Evolutionary conservation across 495 filamentous ascomycete genomes (phyloP), one percentile per base, ranked within the genome.

Genomic region (Penicillium cosmopolitanum): DNA sequence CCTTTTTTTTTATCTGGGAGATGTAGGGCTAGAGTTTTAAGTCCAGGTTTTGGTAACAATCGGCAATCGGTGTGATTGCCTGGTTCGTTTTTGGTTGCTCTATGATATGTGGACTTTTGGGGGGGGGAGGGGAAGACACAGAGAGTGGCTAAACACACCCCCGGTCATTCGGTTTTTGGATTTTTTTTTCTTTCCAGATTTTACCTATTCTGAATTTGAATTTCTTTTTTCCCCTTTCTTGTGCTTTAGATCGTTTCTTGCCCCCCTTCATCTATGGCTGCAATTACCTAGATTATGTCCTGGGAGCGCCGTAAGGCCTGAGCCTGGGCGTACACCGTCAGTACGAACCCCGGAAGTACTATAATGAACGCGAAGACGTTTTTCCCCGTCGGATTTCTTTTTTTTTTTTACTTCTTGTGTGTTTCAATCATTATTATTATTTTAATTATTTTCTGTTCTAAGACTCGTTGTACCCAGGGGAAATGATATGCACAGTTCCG

Each of bases 401-500:
- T 44, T 19, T 12, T 13, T 43, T 43, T 43, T 18, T 16, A 21
- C n/a, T 9, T 44, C 16, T n/a, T 44, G 3, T 44, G 7, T 16
- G 42, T 9, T 16, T 44, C 8, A 40, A 40, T 44, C n/a, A 16
- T 7, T 1, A 44, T 21, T 18, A 19, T 16, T 16, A 44, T 44
- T 44, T 44, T 19, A 44, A 44, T 16, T 44, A 9, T n/a, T 51
- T 33, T 58, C 23, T 57, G 50, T 42, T n/a, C 47, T 58, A 19
- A 19, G 13, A 25, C 23, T 61, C 50, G 50, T 56, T 67, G 58
- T 60, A 57, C 40, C 52, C 66, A 62, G 63, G 67, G 65, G 65
- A 64, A 64, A 70, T 66, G 50, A 62, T 68, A 70, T 70, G 67
- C 67, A 68, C 31, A 57, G n/a, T 62, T 55, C 67, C 67, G 67